Conservation (phyloP, 371 early-diverging fungal genomes). For the Actinomortierella ambigua region DNA sequence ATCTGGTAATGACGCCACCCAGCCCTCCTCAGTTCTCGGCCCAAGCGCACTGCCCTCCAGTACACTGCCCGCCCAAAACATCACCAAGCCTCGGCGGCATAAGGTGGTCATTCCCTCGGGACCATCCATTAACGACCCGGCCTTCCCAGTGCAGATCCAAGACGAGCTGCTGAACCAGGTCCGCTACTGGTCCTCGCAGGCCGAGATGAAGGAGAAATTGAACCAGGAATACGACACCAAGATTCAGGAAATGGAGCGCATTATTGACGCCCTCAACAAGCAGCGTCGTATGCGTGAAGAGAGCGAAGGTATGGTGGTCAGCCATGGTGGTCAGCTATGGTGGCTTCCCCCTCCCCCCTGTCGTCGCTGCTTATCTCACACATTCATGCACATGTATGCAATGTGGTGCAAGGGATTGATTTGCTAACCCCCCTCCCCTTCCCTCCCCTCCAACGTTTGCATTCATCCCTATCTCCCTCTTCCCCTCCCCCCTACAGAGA, state of each 20-base stretch:
- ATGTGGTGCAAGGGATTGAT: conserved; percentile 5
- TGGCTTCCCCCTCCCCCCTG: neutral
- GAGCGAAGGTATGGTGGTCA: conserved; percentile 58
- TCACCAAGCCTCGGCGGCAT: conserved; percentile 41
- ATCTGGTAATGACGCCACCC: conserved; percentile 15
- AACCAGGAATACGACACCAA: conserved; percentile 66
- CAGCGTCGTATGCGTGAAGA: conserved; percentile 66
- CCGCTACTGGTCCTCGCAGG: conserved; percentile 45
- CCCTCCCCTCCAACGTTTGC: neutral
- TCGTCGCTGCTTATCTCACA: neutral
- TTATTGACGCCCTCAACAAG: conserved; percentile 67
- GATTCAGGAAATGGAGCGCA: conserved; percentile 66
- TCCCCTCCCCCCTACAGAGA: conserved; percentile 48
- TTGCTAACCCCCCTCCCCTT: neutral
- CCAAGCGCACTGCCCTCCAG: conserved; percentile 33
- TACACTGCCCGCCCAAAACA: conserved; percentile 24
- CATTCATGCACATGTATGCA: neutral
- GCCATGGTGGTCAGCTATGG: neutral
- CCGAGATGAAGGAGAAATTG: conserved; percentile 62
- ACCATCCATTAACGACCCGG: conserved; percentile 23
- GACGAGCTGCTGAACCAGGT: conserved; percentile 44
- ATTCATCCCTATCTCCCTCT: neutral
- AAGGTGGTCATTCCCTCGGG: conserved; percentile 24
- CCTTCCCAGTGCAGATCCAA: conserved; percentile 41
- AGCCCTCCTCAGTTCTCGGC: conserved; percentile 18